phyloP scores from a whole-genome alignment of 192 early-diverging fungal genomes.

The Mortierella claussenii region DNA sequence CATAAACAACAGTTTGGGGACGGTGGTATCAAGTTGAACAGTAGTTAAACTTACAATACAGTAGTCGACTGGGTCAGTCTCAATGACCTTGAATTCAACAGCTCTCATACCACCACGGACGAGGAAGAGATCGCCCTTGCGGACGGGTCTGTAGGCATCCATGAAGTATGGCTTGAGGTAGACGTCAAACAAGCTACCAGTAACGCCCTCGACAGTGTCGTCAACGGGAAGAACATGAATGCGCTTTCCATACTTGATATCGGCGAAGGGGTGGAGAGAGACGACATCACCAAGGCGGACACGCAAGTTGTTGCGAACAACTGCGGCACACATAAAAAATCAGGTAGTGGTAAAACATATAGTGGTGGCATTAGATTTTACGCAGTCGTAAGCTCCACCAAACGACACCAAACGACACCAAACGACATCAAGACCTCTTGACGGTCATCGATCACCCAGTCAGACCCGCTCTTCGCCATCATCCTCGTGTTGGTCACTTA shows the following conservation, averaged over 20 bases:
- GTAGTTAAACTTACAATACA: conserved; percentile 85
- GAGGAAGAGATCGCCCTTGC: conserved; percentile 94
- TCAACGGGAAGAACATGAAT: conserved; percentile 98
- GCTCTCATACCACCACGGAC: conserved; percentile 97
- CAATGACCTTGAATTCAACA: conserved; percentile 99
- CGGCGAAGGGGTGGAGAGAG: conserved; percentile 91
- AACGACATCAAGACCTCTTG: too few relatives aligned
- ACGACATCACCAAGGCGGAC: conserved; percentile 97
- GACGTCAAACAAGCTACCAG: conserved; percentile 97
- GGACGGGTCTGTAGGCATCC: conserved; percentile 96
- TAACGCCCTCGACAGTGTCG: conserved; percentile 97
- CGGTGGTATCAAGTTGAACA: too few relatives aligned
- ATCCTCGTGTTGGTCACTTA: conserved; percentile 20
- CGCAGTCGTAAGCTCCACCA: too few relatives aligned
- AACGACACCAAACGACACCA: too few relatives aligned
- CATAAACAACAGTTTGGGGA: neutral
- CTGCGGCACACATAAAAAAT: conserved; percentile 55
- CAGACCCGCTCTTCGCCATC: too few relatives aligned
- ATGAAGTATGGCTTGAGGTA: conserved; percentile 99
- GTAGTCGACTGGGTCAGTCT: conserved; percentile 94
- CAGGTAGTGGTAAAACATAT: too few relatives aligned
- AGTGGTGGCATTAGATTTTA: too few relatives aligned
- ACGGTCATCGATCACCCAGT: too few relatives aligned
- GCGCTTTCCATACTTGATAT: conserved; percentile 98
- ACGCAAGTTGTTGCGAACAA: conserved; percentile 95